Conservation (phyloP, 2,329 filamentous ascomycete species). For the Fusarium piperis region DNA sequence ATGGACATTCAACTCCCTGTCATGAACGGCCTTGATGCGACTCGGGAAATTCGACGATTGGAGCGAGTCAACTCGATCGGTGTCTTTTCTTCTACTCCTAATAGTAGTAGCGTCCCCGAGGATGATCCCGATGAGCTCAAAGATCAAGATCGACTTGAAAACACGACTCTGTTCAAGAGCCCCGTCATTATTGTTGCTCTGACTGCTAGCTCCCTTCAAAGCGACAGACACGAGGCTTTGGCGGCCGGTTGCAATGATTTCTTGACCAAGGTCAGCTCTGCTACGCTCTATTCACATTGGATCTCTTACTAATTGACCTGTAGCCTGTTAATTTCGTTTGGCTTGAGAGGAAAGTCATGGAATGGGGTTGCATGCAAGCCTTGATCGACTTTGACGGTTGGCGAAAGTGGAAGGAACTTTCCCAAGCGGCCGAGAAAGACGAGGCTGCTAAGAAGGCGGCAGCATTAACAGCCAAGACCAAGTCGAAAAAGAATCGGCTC, state of each 20-base stretch:
- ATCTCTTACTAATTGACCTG: conserved; percentile 17
- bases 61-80: conserved; percentile 93
- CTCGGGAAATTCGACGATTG: conserved; percentile 89
- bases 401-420: conserved; percentile 95
- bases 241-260: conserved; percentile 98
- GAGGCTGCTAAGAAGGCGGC: conserved; percentile 55
- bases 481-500: conserved; percentile 57
- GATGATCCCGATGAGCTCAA: conserved; percentile 58
- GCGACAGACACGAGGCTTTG: conserved; percentile 92
- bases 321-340: conserved; percentile 97
- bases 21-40: conserved; percentile 95
- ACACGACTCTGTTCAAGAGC: conserved; percentile 84
- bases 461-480: conserved; percentile 46
- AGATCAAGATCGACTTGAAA: conserved; percentile 75
- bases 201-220: conserved; percentile 93
- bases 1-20: conserved; percentile 99
- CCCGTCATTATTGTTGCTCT: conserved; percentile 98
- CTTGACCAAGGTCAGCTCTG: conserved; percentile 82
- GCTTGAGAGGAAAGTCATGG: conserved; percentile 97
- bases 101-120: conserved; percentile 59
- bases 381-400: conserved; percentile 98
- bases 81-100: conserved; percentile 79
- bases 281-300: not conserved
- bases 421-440: conserved; percentile 56
- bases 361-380: conserved; percentile 99